Evolutionary conservation across 163 green algal species (phyloP).

Genomic region (Scenedesmus sp.): DNA sequence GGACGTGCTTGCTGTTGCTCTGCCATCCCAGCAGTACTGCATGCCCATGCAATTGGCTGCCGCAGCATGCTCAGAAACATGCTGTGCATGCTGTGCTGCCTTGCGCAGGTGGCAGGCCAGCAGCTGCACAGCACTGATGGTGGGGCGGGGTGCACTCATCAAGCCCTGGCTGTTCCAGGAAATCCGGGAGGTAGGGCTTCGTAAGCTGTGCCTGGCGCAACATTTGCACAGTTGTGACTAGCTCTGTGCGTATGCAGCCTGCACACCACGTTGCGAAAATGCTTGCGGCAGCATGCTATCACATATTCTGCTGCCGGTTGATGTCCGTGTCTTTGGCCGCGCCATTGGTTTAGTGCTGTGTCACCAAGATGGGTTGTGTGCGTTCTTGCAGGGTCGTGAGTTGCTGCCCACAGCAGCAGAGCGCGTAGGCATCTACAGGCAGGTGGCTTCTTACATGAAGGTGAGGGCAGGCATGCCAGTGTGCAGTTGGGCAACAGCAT

Average conservation of each 20-base stretch:
- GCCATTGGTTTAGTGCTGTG: too few relatives aligned
- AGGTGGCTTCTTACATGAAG: constrained; percentile 82
- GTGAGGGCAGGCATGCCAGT: constrained; percentile 15
- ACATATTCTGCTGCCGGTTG: too few relatives aligned
- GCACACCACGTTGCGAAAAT: too few relatives aligned
- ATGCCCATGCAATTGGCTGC: constrained; percentile 44
- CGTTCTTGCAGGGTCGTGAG: constrained; percentile 64
- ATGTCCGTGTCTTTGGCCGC: too few relatives aligned
- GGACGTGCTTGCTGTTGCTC: neutral
- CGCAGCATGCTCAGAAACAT: neutral
- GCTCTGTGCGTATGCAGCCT: neutral
- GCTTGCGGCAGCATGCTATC: too few relatives aligned
- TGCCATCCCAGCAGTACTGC: neutral
- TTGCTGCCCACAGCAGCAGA: constrained; percentile 69
- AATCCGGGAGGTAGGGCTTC: constrained; percentile 52
- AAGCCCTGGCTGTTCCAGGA: constrained; percentile 86
- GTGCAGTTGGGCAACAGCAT: too few relatives aligned
- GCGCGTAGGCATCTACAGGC: constrained; percentile 82
- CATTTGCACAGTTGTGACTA: neutral
- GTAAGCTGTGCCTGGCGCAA: neutral
- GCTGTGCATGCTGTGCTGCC: neutral
- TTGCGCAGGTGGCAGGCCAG: neutral
- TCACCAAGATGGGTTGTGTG: too few relatives aligned
- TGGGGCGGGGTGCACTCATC: constrained; percentile 83
- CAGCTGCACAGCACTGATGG: constrained; percentile 73